These are phyloP conservation scores for Blastocystis sp. DNA, from an alignment of 352 stramenopile genomes.

Conservation along the genomic window DNA sequence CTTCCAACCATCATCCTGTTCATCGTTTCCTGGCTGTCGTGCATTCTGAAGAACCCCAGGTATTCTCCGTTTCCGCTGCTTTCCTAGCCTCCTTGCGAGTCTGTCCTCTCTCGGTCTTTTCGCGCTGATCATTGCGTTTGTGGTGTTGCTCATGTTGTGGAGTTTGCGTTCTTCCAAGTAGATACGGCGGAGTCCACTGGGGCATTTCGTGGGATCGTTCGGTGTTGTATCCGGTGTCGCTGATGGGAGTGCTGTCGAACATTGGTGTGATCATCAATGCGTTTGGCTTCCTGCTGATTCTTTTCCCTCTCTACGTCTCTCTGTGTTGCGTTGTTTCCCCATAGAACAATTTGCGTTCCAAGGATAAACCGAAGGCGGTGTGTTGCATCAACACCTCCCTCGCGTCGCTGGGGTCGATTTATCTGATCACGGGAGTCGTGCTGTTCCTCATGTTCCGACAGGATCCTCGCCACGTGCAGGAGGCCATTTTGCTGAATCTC, in stretches of 20 bases:
- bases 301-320: conserved; percentile 44
- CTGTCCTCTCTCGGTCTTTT: conserved; percentile 31
- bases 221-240: not conserved
- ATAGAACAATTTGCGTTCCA: conserved; percentile 26
- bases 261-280: conserved; percentile 44
- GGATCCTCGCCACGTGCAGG: not conserved
- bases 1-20: conserved; percentile 27
- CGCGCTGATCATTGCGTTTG: conserved; percentile 9
- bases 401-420: not conserved
- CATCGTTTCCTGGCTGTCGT: conserved; percentile 22
- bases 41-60: conserved; percentile 46
- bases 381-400: not conserved
- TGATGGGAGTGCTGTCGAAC: conserved; percentile 25
- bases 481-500: conserved; percentile 2
- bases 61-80: not conserved
- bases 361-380: not conserved
- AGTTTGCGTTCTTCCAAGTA: not conserved
- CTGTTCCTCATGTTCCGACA: conserved; percentile 45
- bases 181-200: conserved; percentile 5
- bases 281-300: conserved; percentile 21
- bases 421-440: conserved; percentile 8
- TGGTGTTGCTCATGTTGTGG: not conserved
- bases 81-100: not conserved
- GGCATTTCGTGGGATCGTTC: conserved; percentile 5
- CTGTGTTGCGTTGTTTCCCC: not conserved